phyloP scores from a whole-genome alignment of 2,329 filamentous ascomycete species.

The Hypoxylon sp. region DNA sequence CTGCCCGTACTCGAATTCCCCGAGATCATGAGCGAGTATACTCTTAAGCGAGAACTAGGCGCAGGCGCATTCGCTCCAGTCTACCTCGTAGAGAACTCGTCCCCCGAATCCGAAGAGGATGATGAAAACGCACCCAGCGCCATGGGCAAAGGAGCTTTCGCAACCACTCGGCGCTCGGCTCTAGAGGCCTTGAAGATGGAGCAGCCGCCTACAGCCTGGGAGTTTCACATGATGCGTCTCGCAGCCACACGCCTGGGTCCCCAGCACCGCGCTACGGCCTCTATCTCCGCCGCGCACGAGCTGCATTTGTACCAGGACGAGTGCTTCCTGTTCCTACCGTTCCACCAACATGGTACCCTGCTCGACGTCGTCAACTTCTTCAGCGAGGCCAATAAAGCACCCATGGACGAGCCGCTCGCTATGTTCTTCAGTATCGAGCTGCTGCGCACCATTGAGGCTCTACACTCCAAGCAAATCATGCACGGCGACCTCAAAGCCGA shows the following conservation, averaged over 20 bases:
- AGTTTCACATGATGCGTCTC: slow-evolving; percentile 94
- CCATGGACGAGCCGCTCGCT: slow-evolving; percentile 90
- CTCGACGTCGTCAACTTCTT: slow-evolving; percentile 95
- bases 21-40: slow-evolving; percentile 77
- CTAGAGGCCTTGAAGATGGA: slow-evolving; percentile 97
- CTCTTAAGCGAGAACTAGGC: slow-evolving; percentile 86
- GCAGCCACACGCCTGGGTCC: slow-evolving; percentile 82
- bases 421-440: slow-evolving; percentile 98
- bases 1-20: slow-evolving; percentile 78
- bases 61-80: slow-evolving; percentile 96
- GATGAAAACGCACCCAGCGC: slow-evolving; percentile 56
- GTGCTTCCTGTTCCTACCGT: slow-evolving; percentile 89
- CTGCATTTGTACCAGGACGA: slow-evolving; percentile 94
- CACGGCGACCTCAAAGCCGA: slow-evolving; percentile 97
- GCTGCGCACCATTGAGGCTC: slow-evolving; percentile 87
- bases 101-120: slow-evolving; percentile 62
- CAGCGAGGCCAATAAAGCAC: slow-evolving; percentile 73
- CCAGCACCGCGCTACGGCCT: slow-evolving; percentile 78
- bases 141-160: slow-evolving; percentile 75
- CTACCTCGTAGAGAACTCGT: slow-evolving; percentile 86
- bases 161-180: slow-evolving; percentile 67
- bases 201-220: slow-evolving; percentile 88
- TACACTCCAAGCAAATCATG: slow-evolving; percentile 84
- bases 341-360: slow-evolving; percentile 88
- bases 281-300: slow-evolving; percentile 86